Base-by-base conservation (phyloP, 495 filamentous ascomycete genomes). In the Aspergillus olivimuriae region DNA sequence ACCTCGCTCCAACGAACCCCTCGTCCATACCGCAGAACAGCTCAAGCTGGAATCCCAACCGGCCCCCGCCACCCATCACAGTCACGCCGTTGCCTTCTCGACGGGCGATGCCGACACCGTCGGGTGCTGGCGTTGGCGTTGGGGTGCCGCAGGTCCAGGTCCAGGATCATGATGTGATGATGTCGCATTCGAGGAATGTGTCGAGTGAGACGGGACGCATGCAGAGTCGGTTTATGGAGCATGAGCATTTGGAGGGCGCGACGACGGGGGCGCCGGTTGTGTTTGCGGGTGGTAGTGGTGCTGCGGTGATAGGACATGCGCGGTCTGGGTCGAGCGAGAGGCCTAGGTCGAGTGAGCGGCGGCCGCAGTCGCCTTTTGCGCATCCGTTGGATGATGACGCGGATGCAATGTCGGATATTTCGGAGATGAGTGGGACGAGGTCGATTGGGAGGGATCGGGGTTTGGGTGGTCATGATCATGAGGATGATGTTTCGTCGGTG, bases 401-500 rank as follows among this genome's bases (percentile, higher is more conserved):
- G n/a, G n/a, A n/a, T 41, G 44, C 42, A 17, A 37, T 61, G 15
- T 70, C 64, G 19, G 47, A 54, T 15, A 43, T 68, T 10, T 69
- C 66, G 18, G 47, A 42, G 20, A 44, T 54, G n/a, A 50, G 52
- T 44, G 52, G 20, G 4, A 34, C 16, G 6, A 28, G 16, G 28
- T 2, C 2, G 18, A 23, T 19, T 1, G 19, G 35, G 6, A 32
- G 35, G 14, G 16, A 35, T 3, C 37, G 48, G 26, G 52, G 41
- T 10, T 34, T 44, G 9, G 50, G 52, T 14, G 55, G 58, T 34
- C 60, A 65, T 34, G 32, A 34, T 12, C 5, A 35, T 34, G 32
- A 34, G 6, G 9, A 44, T 56, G 60, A 62, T 30, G 31, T 63
- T 31, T 70, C 66, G 11, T 63, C 61, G 21, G 58, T 70, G 2